These are phyloP conservation scores for Scedosporium dehoogii DNA, from an alignment of 2,329 filamentous ascomycete species.

Conservation along the genomic window DNA sequence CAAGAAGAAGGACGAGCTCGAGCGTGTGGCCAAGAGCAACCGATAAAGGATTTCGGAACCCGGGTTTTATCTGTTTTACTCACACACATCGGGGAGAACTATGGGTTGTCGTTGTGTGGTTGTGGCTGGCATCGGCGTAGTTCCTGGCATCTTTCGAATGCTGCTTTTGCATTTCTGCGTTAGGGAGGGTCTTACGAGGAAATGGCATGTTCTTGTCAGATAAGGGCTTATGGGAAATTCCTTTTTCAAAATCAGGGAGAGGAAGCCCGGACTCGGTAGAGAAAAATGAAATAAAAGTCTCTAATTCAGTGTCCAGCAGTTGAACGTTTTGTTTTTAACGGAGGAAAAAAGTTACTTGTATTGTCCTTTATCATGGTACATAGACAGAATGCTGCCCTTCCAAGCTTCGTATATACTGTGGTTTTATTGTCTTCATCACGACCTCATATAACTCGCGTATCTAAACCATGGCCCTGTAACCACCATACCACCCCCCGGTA, in stretches of 20 bases:
- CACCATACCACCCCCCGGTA: too few species aligned
- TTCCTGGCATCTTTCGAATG: slow-evolving; percentile 7
- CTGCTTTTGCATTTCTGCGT: slow-evolving; percentile 8
- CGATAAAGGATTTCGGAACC: slow-evolving; percentile 60
- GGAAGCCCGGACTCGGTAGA: slow-evolving; percentile 5
- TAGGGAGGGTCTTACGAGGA: slow-evolving; percentile 8
- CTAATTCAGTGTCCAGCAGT: slow-evolving; percentile 1
- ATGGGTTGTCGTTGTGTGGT: not conserved
- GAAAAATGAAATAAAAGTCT: slow-evolving; percentile 5
- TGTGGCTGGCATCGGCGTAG: slow-evolving; percentile 6
- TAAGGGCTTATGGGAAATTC: slow-evolving; percentile 8
- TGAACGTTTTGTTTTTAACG: not conserved
- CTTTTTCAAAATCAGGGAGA: slow-evolving; percentile 4
- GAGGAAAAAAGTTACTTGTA: not conserved
- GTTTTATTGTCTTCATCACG: not conserved
- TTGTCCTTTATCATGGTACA: not conserved
- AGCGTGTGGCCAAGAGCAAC: slow-evolving; percentile 99
- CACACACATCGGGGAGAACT: not conserved
- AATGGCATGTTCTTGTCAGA: slow-evolving; percentile 9
- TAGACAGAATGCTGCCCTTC: not conserved
- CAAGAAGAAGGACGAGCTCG: slow-evolving; percentile 99
- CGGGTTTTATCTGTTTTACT: not conserved
- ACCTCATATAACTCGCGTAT: not conserved
- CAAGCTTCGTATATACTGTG: not conserved
- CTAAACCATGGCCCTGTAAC: too few species aligned